These are phyloP conservation scores for Thelonectria rubi DNA, from an alignment of 2,329 filamentous ascomycete genomes.

Conservation along the genomic window DNA sequence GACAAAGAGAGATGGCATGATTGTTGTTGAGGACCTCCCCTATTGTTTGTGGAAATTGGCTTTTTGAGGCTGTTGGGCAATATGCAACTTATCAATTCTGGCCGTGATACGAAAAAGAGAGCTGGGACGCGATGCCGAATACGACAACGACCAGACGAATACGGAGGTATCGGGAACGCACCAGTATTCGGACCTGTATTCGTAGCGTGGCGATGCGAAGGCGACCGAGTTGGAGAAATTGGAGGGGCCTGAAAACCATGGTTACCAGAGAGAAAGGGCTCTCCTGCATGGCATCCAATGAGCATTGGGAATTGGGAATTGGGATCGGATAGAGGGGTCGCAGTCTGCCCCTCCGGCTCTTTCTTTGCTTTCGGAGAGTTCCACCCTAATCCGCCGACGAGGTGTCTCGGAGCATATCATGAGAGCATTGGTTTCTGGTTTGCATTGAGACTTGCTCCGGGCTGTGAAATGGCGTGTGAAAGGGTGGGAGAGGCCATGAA, in stretches of 20 bases:
- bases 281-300: too few relatives aligned
- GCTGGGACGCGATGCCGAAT: slow-evolving; percentile 6
- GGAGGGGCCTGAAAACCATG: neutral
- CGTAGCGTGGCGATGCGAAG: neutral
- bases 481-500: neutral
- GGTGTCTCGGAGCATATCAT: neutral
- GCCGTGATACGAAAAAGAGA: neutral
- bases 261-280: too few relatives aligned
- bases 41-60: slow-evolving; percentile 6
- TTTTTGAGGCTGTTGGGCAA: neutral
- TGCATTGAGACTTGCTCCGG: too few relatives aligned
- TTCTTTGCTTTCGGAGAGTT: slow-evolving; percentile 3
- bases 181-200: neutral
- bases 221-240: neutral
- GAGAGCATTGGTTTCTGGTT: neutral
- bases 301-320: too few relatives aligned
- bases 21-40: neutral
- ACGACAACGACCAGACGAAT: slow-evolving; percentile 16
- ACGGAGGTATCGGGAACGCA: slow-evolving; percentile 6
- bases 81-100: too few relatives aligned
- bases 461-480: neutral
- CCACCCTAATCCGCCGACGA: neutral
- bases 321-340: neutral
- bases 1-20: neutral
- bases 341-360: neutral